A percentile compares a stretch with the other conserved stretches of the same genome.
Conservation (phyloP, 2,329 filamentous ascomycete genomes). For the Neonectria coccinea region DNA sequence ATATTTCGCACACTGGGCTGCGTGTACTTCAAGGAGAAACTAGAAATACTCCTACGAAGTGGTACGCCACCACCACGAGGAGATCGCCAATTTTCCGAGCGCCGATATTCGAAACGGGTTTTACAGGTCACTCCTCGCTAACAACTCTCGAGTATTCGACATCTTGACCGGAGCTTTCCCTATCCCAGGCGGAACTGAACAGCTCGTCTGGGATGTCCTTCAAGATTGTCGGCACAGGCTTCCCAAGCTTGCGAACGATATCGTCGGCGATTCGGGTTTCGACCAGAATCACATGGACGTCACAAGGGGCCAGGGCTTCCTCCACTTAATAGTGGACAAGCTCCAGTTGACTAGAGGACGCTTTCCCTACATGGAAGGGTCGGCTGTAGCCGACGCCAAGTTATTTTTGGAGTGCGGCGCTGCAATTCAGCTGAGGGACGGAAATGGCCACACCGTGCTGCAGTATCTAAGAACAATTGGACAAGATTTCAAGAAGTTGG, state of each 20-base stretch:
- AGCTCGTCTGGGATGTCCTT: neutral
- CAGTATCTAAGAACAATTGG: neutral
- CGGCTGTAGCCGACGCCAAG: neutral
- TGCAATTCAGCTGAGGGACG: neutral
- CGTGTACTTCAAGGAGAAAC: too few species aligned
- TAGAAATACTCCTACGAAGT: neutral
- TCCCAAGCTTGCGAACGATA: neutral
- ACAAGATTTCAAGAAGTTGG: neutral
- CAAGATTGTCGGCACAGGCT: neutral
- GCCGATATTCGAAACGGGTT: neutral
- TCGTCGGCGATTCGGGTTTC: neutral
- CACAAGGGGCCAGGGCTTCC: neutral
- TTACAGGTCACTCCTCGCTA: neutral
- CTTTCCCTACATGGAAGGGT: neutral
- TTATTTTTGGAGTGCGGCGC: neutral
- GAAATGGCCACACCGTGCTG: neutral
- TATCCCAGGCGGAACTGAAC: neutral
- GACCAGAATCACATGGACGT: neutral
- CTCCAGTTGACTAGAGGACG: neutral
- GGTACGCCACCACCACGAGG: neutral
- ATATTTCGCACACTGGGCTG: neutral
- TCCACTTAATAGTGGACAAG: neutral
- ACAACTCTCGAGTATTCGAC: neutral
- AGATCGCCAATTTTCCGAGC: neutral
- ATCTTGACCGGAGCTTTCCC: neutral